Percentiles rank a stretch among this genome's conserved stretches.
Evolutionary conservation across 805 yeast genomes (phyloP).

Genomic region (Metschnikowia picachoensis): DNA sequence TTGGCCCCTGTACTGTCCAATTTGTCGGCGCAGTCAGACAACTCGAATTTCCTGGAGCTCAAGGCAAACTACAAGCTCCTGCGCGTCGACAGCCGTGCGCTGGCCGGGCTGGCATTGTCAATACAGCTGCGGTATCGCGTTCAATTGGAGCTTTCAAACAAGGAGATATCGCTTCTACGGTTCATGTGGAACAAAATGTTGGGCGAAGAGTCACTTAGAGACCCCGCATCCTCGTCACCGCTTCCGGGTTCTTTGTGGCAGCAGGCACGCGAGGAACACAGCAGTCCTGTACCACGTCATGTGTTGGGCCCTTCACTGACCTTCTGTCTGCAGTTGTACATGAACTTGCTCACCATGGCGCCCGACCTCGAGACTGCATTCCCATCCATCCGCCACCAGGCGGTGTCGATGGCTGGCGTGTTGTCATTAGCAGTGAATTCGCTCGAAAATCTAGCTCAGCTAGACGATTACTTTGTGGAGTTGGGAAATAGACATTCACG

Average conservation of each 20-base stretch:
- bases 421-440: constrained; percentile 62
- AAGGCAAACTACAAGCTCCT: constrained; percentile 23
- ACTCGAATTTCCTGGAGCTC: constrained; percentile 1
- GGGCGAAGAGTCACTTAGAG: constrained; percentile 30
- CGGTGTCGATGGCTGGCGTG: constrained; percentile 76
- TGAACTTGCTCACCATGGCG: constrained; percentile 59
- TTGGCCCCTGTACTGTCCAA: background rate
- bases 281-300: constrained; percentile 12
- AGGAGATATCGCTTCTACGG: constrained; percentile 43
- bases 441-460: constrained; percentile 52
- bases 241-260: constrained; percentile 16
- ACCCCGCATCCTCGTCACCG: constrained; percentile 12
- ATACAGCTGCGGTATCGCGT: constrained; percentile 19
- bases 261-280: constrained; percentile 9
- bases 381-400: constrained; percentile 77
- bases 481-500: constrained; percentile 75
- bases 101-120: constrained; percentile 23
- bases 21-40: background rate
- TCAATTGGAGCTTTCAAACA: constrained; percentile 16
- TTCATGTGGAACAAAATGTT: constrained; percentile 41
- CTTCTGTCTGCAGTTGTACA: constrained; percentile 74
- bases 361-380: constrained; percentile 60
- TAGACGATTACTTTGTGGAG: constrained; percentile 57
- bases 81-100: constrained; percentile 21
- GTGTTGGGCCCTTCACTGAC: constrained; percentile 40